Evolutionary conservation across 192 early-diverging fungal genomes (phyloP).

Genomic region (Endogone sp.): DNA sequence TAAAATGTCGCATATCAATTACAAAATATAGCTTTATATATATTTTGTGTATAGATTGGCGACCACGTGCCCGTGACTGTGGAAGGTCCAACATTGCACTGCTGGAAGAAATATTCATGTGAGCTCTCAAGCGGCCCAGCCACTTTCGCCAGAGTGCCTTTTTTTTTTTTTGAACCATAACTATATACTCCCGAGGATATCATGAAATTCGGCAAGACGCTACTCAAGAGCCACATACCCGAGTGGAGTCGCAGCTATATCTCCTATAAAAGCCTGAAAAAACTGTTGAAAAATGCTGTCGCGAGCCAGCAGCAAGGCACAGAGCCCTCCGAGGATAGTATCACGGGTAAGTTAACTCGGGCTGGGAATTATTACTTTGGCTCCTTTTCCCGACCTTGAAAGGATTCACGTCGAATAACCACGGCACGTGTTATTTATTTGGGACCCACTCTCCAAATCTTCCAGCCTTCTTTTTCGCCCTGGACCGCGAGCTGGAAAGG

Average conservation of each 20-base stretch:
- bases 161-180: not conserved
- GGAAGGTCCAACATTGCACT: too few species aligned
- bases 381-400: too few species aligned
- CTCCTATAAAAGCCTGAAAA: conserved; percentile 73
- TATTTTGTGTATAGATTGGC: too few species aligned
- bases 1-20: too few species aligned
- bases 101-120: too few species aligned
- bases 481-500: conserved; percentile 86
- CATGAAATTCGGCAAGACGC: conserved; percentile 56
- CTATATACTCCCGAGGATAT: not conserved
- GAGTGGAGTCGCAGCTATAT: conserved; percentile 54
- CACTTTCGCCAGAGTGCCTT: conserved; percentile 1
- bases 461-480: conserved; percentile 70
- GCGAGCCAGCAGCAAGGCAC: not conserved
- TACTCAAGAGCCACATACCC: conserved; percentile 47
- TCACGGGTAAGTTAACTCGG: conserved; percentile 1
- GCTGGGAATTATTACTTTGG: too few species aligned
- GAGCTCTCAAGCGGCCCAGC: too few species aligned
- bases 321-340: not conserved
- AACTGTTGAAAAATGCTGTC: conserved; percentile 58
- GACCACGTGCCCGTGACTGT: too few species aligned
- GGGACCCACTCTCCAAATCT: too few species aligned
- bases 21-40: too few species aligned
- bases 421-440: too few species aligned
- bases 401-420: too few species aligned